Conservation (phyloP, 257 asterid genomes). For the Fraxinus cuspidata region DNA sequence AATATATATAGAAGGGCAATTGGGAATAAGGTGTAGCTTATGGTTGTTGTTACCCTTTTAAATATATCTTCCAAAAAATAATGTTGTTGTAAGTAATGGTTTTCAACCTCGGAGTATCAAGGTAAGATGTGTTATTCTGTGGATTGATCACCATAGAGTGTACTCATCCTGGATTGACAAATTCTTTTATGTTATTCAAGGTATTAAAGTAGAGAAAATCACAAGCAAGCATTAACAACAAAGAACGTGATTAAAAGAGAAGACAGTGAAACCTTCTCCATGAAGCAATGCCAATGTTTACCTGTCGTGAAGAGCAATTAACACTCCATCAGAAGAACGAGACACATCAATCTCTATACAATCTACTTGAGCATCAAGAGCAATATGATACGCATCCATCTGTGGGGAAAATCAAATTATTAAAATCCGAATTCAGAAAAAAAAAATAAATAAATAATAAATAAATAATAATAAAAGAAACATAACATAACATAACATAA, state of each 20-base stretch:
- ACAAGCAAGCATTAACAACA: neutral
- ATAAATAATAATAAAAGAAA: too few species aligned
- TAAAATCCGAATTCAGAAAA: constrained; percentile 9
- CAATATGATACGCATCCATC: constrained; percentile 73
- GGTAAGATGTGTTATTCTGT: neutral
- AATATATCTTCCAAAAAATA: neutral
- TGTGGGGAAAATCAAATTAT: constrained; percentile 31
- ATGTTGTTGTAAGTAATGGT: neutral
- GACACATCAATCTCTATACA: constrained; percentile 95
- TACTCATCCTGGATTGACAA: constrained; percentile 4
- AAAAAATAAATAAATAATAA: too few species aligned
- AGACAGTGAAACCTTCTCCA: constrained; percentile 16
- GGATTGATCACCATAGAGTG: neutral
- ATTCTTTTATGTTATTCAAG: constrained; percentile 5
- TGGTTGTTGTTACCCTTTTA: neutral
- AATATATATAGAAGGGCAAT: constrained; percentile 10
- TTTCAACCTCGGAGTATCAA: constrained; percentile 5
- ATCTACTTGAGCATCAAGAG: constrained; percentile 77
- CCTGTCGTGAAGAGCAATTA: constrained; percentile 98
- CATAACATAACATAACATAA: too few species aligned
- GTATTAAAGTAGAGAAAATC: constrained; percentile 6
- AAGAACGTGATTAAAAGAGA: constrained; percentile 9
- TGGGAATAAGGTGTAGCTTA: neutral
- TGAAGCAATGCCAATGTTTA: constrained; percentile 32
- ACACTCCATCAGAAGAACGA: constrained; percentile 86